Percentiles rank a stretch among this genome's conserved stretches.
phyloP scores from a whole-genome alignment of 2,329 filamentous ascomycete genomes.

The Macrophomina phaseolina region DNA sequence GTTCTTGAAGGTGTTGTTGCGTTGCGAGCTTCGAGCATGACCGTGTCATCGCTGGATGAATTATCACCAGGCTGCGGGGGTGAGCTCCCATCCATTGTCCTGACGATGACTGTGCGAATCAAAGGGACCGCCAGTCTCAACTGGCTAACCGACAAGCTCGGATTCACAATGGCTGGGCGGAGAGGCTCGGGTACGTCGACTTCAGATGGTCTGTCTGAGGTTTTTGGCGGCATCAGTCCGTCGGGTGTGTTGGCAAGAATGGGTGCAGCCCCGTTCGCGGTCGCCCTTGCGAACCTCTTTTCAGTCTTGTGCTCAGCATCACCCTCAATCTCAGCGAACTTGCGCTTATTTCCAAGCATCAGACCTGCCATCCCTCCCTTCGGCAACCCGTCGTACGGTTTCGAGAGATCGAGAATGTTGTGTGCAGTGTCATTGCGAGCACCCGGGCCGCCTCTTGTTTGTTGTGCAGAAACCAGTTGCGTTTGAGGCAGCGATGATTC shows the following conservation, averaged over 20 bases:
- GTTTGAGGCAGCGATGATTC: slow-evolving; percentile 89
- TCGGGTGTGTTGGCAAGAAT: slow-evolving; percentile 79
- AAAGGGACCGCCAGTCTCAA: slow-evolving; percentile 86
- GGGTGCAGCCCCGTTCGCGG: slow-evolving; percentile 70
- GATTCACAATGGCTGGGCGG: slow-evolving; percentile 84
- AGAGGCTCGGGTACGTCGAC: slow-evolving; percentile 78
- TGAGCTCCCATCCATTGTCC: slow-evolving; percentile 74
- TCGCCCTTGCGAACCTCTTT: slow-evolving; percentile 64
- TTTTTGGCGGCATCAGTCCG: slow-evolving; percentile 76
- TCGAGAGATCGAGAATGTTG: slow-evolving; percentile 85
- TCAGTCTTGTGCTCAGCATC: slow-evolving; percentile 72
- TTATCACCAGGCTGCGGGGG: slow-evolving; percentile 51
- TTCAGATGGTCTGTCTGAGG: slow-evolving; percentile 66
- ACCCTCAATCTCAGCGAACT: slow-evolving; percentile 72
- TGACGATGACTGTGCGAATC: slow-evolving; percentile 79
- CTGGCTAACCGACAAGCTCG: slow-evolving; percentile 80
- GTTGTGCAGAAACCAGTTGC: slow-evolving; percentile 79
- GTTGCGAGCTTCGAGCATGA: slow-evolving; percentile 89
- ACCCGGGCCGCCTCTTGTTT: slow-evolving; percentile 58
- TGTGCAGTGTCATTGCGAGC: slow-evolving; percentile 75
- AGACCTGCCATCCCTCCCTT: slow-evolving; percentile 86
- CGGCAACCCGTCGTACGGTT: slow-evolving; percentile 90
- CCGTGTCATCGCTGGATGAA: slow-evolving; percentile 63
- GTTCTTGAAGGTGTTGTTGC: slow-evolving; percentile 67
- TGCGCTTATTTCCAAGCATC: slow-evolving; percentile 91